These are phyloP conservation scores for Wickerhamomyces rabaulensis DNA, from an alignment of 805 yeast genomes.

Conservation along the genomic window DNA sequence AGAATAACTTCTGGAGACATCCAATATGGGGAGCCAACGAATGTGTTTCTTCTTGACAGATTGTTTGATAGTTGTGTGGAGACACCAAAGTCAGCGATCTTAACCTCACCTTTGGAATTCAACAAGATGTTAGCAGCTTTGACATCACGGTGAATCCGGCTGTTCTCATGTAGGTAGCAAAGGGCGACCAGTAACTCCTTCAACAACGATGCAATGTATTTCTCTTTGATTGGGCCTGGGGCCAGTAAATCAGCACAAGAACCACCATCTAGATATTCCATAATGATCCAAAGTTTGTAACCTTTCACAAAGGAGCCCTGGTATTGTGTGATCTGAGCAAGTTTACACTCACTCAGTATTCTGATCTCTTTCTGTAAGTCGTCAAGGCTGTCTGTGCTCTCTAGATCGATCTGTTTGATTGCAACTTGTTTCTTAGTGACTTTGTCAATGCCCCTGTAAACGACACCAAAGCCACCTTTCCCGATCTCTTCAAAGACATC, in stretches of 20 bases:
- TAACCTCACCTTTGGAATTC: constrained; percentile 66
- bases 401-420: constrained; percentile 86
- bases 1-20: constrained; percentile 98
- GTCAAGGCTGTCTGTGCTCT: constrained; percentile 83
- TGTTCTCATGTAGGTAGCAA: constrained; percentile 64
- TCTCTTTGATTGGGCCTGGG: constrained; percentile 88
- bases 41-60: constrained; percentile 57
- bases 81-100: constrained; percentile 94
- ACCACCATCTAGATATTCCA: constrained; percentile 98
- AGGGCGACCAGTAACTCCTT: constrained; percentile 76
- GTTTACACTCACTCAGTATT: constrained; percentile 73
- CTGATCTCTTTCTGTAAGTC: constrained; percentile 92
- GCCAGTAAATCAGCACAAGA: constrained; percentile 67
- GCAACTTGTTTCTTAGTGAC: constrained; percentile 81
- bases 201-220: constrained; percentile 68
- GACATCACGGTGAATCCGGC: constrained; percentile 87
- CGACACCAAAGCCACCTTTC: constrained; percentile 94
- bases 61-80: constrained; percentile 77
- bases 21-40: constrained; percentile 91
- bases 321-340: constrained; percentile 82
- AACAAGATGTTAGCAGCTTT: constrained; percentile 88
- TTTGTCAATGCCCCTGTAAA: constrained; percentile 74
- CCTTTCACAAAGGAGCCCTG: constrained; percentile 84
- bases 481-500: constrained; percentile 79
- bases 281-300: constrained; percentile 92